Evolutionary conservation across 352 stramenopile genomes (phyloP).

Genomic region (Globisporangium orthogonon): DNA sequence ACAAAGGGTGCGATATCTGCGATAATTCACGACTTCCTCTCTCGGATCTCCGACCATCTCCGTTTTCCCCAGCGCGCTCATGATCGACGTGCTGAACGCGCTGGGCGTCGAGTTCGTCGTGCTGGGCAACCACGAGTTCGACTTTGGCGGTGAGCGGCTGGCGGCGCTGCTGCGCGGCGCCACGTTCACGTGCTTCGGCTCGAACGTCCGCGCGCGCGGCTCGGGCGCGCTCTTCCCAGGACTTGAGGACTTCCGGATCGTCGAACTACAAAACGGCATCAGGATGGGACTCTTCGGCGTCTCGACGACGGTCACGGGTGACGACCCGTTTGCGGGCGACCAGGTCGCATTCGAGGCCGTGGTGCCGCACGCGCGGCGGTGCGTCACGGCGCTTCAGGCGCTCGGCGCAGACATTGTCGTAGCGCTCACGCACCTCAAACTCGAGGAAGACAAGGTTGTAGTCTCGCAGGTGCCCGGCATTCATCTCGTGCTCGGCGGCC

Average conservation of each 20-base stretch:
- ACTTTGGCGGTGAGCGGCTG: constrained; percentile 44
- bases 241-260: constrained; percentile 30
- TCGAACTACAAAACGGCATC: constrained; percentile 31
- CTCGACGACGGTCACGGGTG: constrained; percentile 40
- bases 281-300: constrained; percentile 50
- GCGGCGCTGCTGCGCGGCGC: constrained; percentile 26
- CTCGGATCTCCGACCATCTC: too few relatives aligned
- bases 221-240: constrained; percentile 24
- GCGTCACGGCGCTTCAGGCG: constrained; percentile 50
- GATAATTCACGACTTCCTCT: too few relatives aligned
- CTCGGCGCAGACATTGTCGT: constrained; percentile 80
- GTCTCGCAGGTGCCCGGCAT: constrained; percentile 59
- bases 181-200: constrained; percentile 51
- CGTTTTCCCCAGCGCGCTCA: constrained; percentile 25
- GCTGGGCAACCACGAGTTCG: constrained; percentile 78
- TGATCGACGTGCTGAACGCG: constrained; percentile 55
- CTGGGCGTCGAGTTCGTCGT: constrained; percentile 59
- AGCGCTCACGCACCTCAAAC: constrained; percentile 78
- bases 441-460: constrained; percentile 69
- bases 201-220: constrained; percentile 38
- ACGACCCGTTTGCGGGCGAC: constrained; percentile 44
- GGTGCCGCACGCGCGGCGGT: constrained; percentile 33
- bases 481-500: constrained; percentile 84
- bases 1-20: constrained; percentile 48
- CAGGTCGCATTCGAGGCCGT: constrained; percentile 49